Evolutionary conservation across 257 asterid species (phyloP), one percentile per base, ranked within the genome.

Genomic region (Ilex aquifolium): DNA sequence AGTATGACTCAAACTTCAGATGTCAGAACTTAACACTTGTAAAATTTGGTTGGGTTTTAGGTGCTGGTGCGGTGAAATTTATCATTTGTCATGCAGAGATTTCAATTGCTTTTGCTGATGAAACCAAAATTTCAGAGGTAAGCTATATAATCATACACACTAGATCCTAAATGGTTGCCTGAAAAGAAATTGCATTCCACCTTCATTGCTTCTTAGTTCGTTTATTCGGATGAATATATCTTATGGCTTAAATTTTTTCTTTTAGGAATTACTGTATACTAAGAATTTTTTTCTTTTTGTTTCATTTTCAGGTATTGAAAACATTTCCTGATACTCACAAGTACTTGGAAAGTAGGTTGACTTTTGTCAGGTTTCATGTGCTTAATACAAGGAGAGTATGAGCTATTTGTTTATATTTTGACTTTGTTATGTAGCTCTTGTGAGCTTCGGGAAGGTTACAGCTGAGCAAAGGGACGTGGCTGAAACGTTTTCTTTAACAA

Each of bases 31-130:
- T 53, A 15, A 53, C 29, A 2, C 6, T 14, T 46, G n/a, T 53
- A 14, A 21, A 17, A 17, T 53, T 62, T 66, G 61, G n/a, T 50
- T 66, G 54, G 69, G 60, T 44, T 74, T 59, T 58, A 88, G 96
- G 96, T 69, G 92, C 95, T 54, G 88, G 90, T 65, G 96, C 95
- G 13, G 88, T 86, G 31, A 85, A 88, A 68, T 88, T 80, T 32
- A 84, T 88, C 59, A 88, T 86, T 67, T 74, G 83, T 32, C 95
- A 86, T 64, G 93, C 95, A 53, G 95, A 78, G 79, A 68, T 88
- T 74, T 80, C 96, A 7, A 74, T 84, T 66, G 88, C 57, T 50
- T 88, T 86, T 50, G 85, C 80, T 2, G 95, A 88, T 74, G 88
- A 88, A 80, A 75, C 67, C 32, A 88, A 88, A 72, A 56, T 84